These are phyloP conservation scores for Candida anutae DNA, from an alignment of 1,139 yeast species.

Conservation along the genomic window DNA sequence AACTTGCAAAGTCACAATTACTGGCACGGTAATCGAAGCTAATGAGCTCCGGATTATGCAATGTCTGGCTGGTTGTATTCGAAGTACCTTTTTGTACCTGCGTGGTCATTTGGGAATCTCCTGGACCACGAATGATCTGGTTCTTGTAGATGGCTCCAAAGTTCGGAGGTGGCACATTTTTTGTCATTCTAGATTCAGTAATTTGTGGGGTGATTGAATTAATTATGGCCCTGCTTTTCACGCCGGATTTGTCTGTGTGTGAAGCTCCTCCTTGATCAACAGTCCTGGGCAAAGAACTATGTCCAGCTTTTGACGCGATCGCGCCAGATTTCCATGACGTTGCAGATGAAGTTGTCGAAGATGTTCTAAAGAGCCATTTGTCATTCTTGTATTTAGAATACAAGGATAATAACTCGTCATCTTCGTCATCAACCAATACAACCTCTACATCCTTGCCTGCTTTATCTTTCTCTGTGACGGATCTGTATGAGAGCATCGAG, in stretches of 20 bases:
- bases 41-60: too few species aligned
- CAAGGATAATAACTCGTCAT: slow-evolving; percentile 32
- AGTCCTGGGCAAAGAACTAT: too few species aligned
- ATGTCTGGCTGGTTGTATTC: not conserved
- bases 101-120: not conserved
- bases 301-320: too few species aligned
- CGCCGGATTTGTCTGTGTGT: too few species aligned
- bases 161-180: too few species aligned
- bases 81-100: not conserved
- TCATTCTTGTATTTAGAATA: slow-evolving; percentile 36
- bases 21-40: slow-evolving; percentile 26
- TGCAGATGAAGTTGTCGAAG: slow-evolving; percentile 4
- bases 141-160: not conserved
- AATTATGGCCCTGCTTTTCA: too few species aligned
- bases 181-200: too few species aligned
- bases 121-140: not conserved
- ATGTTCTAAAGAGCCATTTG: slow-evolving; percentile 13
- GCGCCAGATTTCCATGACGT: too few species aligned
- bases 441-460: slow-evolving; percentile 41
- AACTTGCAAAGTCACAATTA: slow-evolving; percentile 30
- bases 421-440: slow-evolving; percentile 31
- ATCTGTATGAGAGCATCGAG: slow-evolving; percentile 28
- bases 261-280: too few species aligned
- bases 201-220: too few species aligned
- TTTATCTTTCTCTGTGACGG: slow-evolving; percentile 31